Base-by-base conservation (phyloP, 306 rosid species). In the Corylus heterophylla region DNA sequence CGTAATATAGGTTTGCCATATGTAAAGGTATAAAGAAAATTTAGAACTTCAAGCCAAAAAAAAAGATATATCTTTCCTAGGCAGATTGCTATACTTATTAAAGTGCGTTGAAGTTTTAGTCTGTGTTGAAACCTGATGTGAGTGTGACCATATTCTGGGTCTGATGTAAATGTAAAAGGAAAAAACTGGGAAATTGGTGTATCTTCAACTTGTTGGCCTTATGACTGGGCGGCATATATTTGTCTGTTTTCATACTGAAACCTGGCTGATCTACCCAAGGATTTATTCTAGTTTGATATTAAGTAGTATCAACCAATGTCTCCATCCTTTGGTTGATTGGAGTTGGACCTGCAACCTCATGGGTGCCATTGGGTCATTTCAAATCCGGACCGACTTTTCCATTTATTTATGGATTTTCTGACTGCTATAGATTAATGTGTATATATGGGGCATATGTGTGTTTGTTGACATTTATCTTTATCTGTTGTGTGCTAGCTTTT, bases 401-500 rank as follows among this genome's bases (percentile, higher is more conserved):
- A 71, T 22, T 70, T 42, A 48, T 54, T n/a, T 37, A 49, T 74
- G 71, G 17, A 73, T 39, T 25, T 69, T 76, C 18, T 17, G 25
- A 63, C 73, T 78, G 14, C 69, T 78, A 45, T 66, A 55, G 27
- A 66, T 42, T 75, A 22, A 48, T 31, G 22, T 44, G 51, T 47
- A 20, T 29, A 51, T 72, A 18, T 13, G 22, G 44, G 75, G 37
- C 73, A 78, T 47, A 45, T 59, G 70, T 61, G 50, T 54, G 25
- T n/a, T 54, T 63, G 56, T 76, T 31, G 11, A 49, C 61, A 76
- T 74, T 35, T 82, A 48, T 54, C 29, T 76, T 69, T 72, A 58
- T 48, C 3, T 75, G 54, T 51, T 45, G 12, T 52, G 54, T 71
- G 54, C 56, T 51, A 54, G 51, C 1, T 8, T 51, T 71, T 70